Evolutionary conservation across 2,329 filamentous ascomycete species (phyloP), one percentile per base, ranked within the genome.

Genomic region (Amesomyces nigricolor): DNA sequence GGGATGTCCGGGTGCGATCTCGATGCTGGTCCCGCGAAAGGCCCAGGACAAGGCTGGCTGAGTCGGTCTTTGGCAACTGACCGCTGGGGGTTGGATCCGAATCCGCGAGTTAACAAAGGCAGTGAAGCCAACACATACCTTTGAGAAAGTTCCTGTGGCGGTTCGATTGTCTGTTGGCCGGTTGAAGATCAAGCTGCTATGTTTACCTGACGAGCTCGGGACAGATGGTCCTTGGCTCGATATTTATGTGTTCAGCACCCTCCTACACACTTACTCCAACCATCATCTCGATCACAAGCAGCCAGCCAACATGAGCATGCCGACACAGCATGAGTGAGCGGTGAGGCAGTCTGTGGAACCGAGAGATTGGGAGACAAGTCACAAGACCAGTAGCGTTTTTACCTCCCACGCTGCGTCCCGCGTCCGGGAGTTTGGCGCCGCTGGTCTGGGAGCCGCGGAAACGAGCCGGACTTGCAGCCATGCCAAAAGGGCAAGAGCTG

Each of bases 331-430:
- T 22, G 19, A 29, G 45, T 35, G 48, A 56, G 60, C 58, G 60
- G 58, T 61, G 60, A 58, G 50, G 11, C 39, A 39, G 13, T 45
- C 48, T 58, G 61, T 56, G 57, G 58, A 50, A 61, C 60, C 57
- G n/a, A 56, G 53, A 61, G 58, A 57, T 56, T 60, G 51, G 32
- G 56, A 50, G 32, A 32, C 46, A 29, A 56, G 62, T 62, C 62
- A 62, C 59, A 61, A 58, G 62, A 62, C 59, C 54, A 44, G 8
- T 49, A 52, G 47, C 42, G 58, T 58, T 57, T 61, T 64, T 49
- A 51, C 44, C 32, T 47, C 42, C 50, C 53, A 35, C 39, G 54
- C 46, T 49, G 43, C 30, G 51, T 46, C 26, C 32, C 32, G 39
- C 43, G 48, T 39, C 51, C 37, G 48, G 44, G 35, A 56, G 39